phyloP scores from a whole-genome alignment of 2,329 filamentous ascomycete species.

The Parasarocladium wereldwijsianum region DNA sequence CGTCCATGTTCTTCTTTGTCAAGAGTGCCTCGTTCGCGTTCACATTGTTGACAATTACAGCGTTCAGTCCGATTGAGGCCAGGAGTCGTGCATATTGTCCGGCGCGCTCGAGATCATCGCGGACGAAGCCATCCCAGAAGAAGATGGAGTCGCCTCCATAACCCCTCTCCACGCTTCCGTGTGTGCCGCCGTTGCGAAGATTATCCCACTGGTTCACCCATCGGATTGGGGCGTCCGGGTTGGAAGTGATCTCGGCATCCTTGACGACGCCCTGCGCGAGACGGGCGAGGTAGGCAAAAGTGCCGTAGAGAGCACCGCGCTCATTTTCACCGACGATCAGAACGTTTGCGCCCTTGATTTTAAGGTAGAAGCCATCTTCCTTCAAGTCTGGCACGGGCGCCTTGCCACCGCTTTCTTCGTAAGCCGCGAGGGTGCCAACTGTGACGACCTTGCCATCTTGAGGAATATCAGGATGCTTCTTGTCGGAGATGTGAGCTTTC shows the following conservation, averaged over 20 bases:
- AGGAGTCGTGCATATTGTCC: slow-evolving; percentile 50
- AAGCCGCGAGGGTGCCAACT: slow-evolving; percentile 11
- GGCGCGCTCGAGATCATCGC: slow-evolving; percentile 44
- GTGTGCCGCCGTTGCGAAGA: slow-evolving; percentile 28
- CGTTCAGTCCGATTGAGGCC: slow-evolving; percentile 52
- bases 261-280: slow-evolving; percentile 45
- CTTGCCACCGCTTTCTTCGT: slow-evolving; percentile 14
- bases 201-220: slow-evolving; percentile 69
- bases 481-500: slow-evolving; percentile 18
- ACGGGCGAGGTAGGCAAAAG: slow-evolving; percentile 53
- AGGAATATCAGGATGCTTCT: not conserved
- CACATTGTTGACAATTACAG: slow-evolving; percentile 55
- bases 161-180: slow-evolving; percentile 48
- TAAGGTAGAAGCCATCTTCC: slow-evolving; percentile 48
- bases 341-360: slow-evolving; percentile 26
- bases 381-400: slow-evolving; percentile 23
- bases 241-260: slow-evolving; percentile 30
- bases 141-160: slow-evolving; percentile 57
- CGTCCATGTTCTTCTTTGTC: slow-evolving; percentile 40
- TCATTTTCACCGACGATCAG: slow-evolving; percentile 51
- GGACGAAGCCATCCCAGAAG: slow-evolving; percentile 42
- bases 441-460: slow-evolving; percentile 6
- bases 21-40: slow-evolving; percentile 50
- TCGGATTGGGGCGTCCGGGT: slow-evolving; percentile 44
- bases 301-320: slow-evolving; percentile 52